Evolutionary conservation across 2,329 filamentous ascomycete genomes (phyloP).

Genomic region (Aureobasidium sp.): DNA sequence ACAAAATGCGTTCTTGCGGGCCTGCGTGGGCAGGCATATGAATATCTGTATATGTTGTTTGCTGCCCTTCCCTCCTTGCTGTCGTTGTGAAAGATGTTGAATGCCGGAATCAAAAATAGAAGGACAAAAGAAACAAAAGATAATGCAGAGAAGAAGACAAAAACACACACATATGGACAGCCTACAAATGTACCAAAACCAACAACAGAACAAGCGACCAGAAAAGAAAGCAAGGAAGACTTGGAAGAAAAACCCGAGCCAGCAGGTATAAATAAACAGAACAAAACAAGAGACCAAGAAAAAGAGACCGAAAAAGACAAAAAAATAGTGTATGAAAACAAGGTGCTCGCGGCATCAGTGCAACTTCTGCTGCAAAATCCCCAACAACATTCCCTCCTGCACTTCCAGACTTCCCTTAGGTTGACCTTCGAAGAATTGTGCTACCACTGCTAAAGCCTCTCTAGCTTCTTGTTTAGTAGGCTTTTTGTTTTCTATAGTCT

Average conservation of each 20-base stretch:
- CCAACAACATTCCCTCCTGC: slow-evolving; percentile 67
- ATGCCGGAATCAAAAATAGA: not conserved
- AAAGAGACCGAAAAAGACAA: not conserved
- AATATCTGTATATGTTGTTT: not conserved
- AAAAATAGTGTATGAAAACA: too few species aligned
- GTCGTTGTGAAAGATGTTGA: not conserved
- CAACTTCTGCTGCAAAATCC: slow-evolving; percentile 74
- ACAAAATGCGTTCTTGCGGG: not conserved
- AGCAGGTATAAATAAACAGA: not conserved
- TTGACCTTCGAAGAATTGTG: slow-evolving; percentile 71
- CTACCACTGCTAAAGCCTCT: slow-evolving; percentile 70
- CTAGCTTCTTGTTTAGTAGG: slow-evolving; percentile 78
- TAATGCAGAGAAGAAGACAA: not conserved
- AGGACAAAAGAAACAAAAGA: not conserved
- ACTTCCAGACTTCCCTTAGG: slow-evolving; percentile 64
- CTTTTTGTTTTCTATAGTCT: not conserved
- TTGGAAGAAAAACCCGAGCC: too few species aligned
- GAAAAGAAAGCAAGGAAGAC: not conserved
- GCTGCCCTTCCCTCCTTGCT: not conserved
- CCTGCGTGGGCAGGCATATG: not conserved
- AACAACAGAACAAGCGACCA: not conserved
- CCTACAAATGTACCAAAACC: too few species aligned
- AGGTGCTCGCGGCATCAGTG: too few species aligned
- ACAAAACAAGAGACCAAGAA: not conserved
- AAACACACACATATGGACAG: too few species aligned